These are phyloP conservation scores for Trypanosoma avium DNA, from an alignment of 208 protist species.

Conservation along the genomic window DNA sequence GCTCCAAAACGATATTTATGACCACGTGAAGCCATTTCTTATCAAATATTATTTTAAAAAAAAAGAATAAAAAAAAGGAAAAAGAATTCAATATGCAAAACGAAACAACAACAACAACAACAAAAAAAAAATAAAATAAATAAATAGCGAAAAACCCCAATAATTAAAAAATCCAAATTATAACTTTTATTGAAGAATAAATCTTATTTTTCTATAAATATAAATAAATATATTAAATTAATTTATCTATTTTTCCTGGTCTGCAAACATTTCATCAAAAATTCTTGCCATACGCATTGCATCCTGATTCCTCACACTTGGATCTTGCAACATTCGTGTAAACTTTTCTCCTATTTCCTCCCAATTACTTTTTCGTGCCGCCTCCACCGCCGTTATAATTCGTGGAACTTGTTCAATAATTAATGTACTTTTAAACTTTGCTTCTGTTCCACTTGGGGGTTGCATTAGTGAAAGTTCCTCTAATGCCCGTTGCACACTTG, in stretches of 20 bases:
- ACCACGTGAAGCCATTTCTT: constrained; percentile 3
- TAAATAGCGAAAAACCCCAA: constrained; percentile 18
- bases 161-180: constrained; percentile 3
- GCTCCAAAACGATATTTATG: not conserved
- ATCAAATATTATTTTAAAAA: not conserved
- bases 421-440: constrained; percentile 84
- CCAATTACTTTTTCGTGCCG: constrained; percentile 5
- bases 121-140: constrained; percentile 18
- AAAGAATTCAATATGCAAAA: not conserved
- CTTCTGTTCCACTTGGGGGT: constrained; percentile 83
- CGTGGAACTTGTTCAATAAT: constrained; percentile 89
- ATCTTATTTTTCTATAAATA: too few species aligned
- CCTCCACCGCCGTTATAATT: constrained; percentile 64
- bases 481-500: constrained; percentile 82
- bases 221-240: too few species aligned
- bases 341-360: constrained; percentile 17
- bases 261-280: constrained; percentile 79
- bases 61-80: not conserved
- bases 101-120: not conserved
- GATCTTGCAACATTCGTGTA: constrained; percentile 39
- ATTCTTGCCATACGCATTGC: constrained; percentile 72
- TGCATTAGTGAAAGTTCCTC: constrained; percentile 90
- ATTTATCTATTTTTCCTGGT: not conserved
- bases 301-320: constrained; percentile 46
- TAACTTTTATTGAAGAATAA: too few species aligned